Evolutionary conservation across 192 early-diverging fungal genomes (phyloP).

Genomic region (Geranomyces variabilis): DNA sequence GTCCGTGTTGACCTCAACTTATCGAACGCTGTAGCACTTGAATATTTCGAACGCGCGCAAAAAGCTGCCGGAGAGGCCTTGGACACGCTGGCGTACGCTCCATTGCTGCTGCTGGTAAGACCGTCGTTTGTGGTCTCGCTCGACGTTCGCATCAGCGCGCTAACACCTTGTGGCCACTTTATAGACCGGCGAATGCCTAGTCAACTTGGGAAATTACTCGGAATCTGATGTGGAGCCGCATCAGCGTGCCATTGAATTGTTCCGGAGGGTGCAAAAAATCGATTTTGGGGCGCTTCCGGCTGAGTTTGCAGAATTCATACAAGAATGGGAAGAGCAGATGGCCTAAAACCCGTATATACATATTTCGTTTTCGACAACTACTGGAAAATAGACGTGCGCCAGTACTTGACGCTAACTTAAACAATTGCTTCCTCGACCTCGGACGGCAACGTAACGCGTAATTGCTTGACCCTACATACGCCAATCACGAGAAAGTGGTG

Average conservation of each 20-base stretch:
- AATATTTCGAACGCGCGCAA: not conserved
- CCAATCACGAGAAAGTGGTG: not conserved
- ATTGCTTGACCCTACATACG: not conserved
- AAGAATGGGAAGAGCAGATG: constrained; percentile 25
- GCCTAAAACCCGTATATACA: not conserved
- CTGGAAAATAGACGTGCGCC: too few species aligned
- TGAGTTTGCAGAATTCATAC: constrained; percentile 34
- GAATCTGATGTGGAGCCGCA: constrained; percentile 25
- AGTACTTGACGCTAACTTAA: not conserved
- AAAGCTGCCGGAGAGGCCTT: not conserved
- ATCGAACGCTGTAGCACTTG: not conserved
- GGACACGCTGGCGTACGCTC: not conserved
- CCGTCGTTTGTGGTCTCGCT: not conserved
- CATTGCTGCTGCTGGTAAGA: not conserved
- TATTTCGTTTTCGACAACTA: not conserved
- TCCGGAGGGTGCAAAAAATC: constrained; percentile 8
- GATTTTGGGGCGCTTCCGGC: constrained; percentile 27
- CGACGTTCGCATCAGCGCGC: not conserved
- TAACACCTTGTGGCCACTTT: not conserved
- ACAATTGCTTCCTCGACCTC: constrained; percentile 8
- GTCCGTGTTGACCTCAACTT: not conserved
- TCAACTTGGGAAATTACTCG: constrained; percentile 30
- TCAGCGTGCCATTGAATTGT: constrained; percentile 27
- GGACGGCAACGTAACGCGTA: constrained; percentile 11
- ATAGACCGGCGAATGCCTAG: constrained; percentile 17